phyloP scores from a whole-genome alignment of 2,329 filamentous ascomycete species.

The Fusarium sp. region DNA sequence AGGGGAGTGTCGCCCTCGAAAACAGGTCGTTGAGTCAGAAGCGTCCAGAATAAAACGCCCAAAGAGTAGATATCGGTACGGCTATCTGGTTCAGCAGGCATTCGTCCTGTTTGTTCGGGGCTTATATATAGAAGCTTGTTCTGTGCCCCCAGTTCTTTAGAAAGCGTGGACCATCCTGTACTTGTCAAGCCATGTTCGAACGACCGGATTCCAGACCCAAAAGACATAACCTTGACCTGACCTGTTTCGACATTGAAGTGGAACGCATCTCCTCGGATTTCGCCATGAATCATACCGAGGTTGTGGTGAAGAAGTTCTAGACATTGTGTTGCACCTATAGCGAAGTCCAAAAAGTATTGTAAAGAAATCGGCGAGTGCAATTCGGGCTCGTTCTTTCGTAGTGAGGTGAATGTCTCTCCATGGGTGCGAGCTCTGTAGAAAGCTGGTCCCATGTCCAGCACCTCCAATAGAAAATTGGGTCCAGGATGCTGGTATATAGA shows the following conservation, averaged over 20 bases:
- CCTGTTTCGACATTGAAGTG: conserved; percentile 82
- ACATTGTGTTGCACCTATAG: conserved; percentile 87
- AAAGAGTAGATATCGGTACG: conserved; percentile 95
- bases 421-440: conserved; percentile 71
- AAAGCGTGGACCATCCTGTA: conserved; percentile 86
- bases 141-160: conserved; percentile 86
- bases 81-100: conserved; percentile 91
- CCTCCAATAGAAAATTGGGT: conserved; percentile 75
- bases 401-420: conserved; percentile 64
- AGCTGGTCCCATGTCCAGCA: conserved; percentile 83
- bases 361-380: conserved; percentile 75
- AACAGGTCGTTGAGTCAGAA: conserved; percentile 82
- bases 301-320: conserved; percentile 92
- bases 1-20: conserved; percentile 85
- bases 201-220: conserved; percentile 86
- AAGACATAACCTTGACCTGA: conserved; percentile 82
- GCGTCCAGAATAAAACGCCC: conserved; percentile 88
- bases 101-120: conserved; percentile 92
- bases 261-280: conserved; percentile 91
- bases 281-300: conserved; percentile 87
- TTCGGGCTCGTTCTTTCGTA: conserved; percentile 60
- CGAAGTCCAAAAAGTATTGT: conserved; percentile 87
- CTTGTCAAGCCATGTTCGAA: conserved; percentile 92
- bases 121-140: conserved; percentile 93
- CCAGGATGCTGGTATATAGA: conserved; percentile 86